phyloP scores from a whole-genome alignment of 352 stramenopile genomes.

The Globisporangium nodosum region DNA sequence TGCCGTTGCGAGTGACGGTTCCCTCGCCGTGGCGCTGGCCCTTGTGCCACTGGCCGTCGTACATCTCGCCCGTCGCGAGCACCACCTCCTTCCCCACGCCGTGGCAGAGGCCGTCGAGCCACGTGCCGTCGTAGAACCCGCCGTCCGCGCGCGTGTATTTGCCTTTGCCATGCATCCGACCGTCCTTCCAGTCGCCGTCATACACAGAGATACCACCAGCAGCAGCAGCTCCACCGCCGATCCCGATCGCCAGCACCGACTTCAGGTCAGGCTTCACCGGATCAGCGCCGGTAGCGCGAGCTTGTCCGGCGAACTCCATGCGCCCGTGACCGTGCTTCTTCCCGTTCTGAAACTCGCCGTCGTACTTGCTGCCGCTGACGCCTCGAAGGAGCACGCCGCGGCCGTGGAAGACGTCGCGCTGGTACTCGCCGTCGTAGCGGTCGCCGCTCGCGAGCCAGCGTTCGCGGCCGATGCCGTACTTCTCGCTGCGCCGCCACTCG shows the following conservation, averaged over 20 bases:
- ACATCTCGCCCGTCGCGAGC: slow-evolving; percentile 37
- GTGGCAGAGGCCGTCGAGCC: slow-evolving; percentile 51
- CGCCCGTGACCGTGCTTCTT: slow-evolving; percentile 46
- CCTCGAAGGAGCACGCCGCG: slow-evolving; percentile 37
- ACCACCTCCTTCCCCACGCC: slow-evolving; percentile 49
- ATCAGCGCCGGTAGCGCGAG: not conserved
- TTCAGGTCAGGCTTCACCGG: slow-evolving; percentile 6
- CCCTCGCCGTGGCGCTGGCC: slow-evolving; percentile 58
- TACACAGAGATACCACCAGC: slow-evolving; percentile 23
- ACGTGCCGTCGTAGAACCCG: slow-evolving; percentile 62
- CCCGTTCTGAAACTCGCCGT: slow-evolving; percentile 48
- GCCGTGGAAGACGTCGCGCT: slow-evolving; percentile 50
- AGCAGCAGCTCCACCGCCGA: not conserved
- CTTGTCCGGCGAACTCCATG: slow-evolving; percentile 43
- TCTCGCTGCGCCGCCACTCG: slow-evolving; percentile 48
- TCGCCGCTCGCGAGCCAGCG: slow-evolving; percentile 42
- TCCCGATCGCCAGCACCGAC: not conserved
- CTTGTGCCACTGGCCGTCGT: slow-evolving; percentile 52
- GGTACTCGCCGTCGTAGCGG: slow-evolving; percentile 62
- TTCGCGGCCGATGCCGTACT: slow-evolving; percentile 53
- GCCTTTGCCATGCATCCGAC: slow-evolving; percentile 61
- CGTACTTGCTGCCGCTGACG: slow-evolving; percentile 42
- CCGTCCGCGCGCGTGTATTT: slow-evolving; percentile 55
- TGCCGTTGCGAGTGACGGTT: slow-evolving; percentile 33
- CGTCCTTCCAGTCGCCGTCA: slow-evolving; percentile 54